Evolutionary conservation across 306 rosid species (phyloP).

Genomic region (Rubus parviflorus): DNA sequence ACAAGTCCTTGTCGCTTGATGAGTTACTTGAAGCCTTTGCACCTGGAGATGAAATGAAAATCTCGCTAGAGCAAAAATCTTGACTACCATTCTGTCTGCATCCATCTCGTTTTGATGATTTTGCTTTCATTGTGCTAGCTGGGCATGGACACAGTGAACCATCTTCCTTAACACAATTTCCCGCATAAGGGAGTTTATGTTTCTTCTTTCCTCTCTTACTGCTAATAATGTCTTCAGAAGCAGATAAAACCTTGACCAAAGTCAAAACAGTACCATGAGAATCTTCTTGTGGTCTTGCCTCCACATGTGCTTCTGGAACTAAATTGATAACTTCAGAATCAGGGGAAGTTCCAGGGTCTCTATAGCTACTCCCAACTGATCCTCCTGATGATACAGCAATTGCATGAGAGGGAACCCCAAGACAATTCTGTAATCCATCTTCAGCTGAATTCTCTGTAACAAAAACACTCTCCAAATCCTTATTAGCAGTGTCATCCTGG

Average conservation of each 20-base stretch:
- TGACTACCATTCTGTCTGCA: conserved; percentile 36
- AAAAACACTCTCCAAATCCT: conserved; percentile 41
- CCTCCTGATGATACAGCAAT: conserved; percentile 53
- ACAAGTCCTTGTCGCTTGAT: conserved; percentile 38
- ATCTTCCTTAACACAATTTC: conserved; percentile 36
- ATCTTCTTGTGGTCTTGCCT: conserved; percentile 52
- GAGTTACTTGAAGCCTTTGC: conserved; percentile 49
- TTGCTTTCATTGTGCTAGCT: conserved; percentile 39
- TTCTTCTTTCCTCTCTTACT: conserved; percentile 58
- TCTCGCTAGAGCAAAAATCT: conserved; percentile 37
- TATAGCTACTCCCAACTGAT: conserved; percentile 41
- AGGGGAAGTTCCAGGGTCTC: conserved; percentile 97
- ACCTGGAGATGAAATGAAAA: conserved; percentile 35
- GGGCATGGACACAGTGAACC: conserved; percentile 32
- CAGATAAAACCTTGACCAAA: conserved; percentile 47
- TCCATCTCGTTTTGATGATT: conserved; percentile 54
- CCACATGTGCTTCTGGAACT: conserved; percentile 58
- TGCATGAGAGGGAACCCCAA: conserved; percentile 37
- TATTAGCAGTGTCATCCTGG: conserved; percentile 43
- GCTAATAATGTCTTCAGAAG: conserved; percentile 38
- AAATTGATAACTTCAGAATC: conserved; percentile 94
- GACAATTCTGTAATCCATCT: conserved; percentile 37
- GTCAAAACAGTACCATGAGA: conserved; percentile 43
- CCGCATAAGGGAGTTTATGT: conserved; percentile 36
- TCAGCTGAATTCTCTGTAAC: conserved; percentile 43